Evolutionary conservation across 1,284 basidiomycete genomes (phyloP), one percentile per base, ranked within the genome.

Genomic region (Jaminaea rosea): DNA sequence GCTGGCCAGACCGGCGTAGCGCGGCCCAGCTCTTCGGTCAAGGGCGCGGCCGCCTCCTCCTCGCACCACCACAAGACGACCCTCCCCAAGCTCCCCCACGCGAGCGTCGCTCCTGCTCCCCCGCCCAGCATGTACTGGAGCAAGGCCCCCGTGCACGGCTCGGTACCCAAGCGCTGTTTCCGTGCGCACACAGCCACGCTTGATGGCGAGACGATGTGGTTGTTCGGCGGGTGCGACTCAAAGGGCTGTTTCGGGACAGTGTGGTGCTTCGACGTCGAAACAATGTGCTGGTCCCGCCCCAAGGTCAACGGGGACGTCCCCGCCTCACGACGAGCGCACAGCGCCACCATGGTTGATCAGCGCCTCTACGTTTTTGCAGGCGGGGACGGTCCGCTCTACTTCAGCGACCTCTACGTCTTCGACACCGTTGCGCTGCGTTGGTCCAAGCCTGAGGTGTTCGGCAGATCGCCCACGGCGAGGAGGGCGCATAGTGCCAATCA

Each of bases 141-240:
- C 59, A 80, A 81, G 49, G 84, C 87, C 1, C 86, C 89, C 0
- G 84, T 86, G 6, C 86, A 87, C 69, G 89, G 89, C 0, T 62
- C 76, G 1, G 75, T 88, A 42, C 88, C 88, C 1, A 80, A 79
- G 60, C 82, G 84, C 58, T 81, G 82, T 9, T 82, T 91, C 76
- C 82, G 88, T 3, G 87, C 88, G 1, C 89, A 92, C 71, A 88
- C 82, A 7, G 84, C 85, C 44, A 91, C 85, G 1, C 77, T 93
- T 31, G 83, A 90, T 21, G 88, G 89, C 54, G 82, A 84, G 50
- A 66, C 82, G 23, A 85, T 86, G 1, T 94, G 88, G 87, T 68
- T 93, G 27, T 85, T 93, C 65, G 90, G 90, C 5, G 90, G 90
- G 1, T 88, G 87, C 58, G 88, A 92, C 58, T 85, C 86, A 56